Conservation (phyloP, 805 yeast species). For the Sugiyamaella qingdaonensis region DNA sequence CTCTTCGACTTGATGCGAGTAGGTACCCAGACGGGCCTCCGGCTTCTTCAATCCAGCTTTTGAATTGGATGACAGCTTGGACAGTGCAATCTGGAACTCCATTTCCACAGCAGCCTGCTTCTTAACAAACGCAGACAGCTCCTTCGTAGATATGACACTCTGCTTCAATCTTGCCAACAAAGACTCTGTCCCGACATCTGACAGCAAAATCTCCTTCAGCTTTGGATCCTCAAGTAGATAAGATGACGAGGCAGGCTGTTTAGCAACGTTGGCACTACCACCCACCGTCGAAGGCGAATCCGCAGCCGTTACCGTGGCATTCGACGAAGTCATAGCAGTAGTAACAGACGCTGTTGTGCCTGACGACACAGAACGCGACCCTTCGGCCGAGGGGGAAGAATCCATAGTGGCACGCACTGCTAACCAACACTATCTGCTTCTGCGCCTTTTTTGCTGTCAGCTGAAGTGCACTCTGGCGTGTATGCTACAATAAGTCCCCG, state of each 20-base stretch:
- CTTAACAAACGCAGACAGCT: slow-evolving; percentile 71
- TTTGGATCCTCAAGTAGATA: slow-evolving; percentile 34
- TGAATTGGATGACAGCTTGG: slow-evolving; percentile 61
- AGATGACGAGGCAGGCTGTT: slow-evolving; percentile 1
- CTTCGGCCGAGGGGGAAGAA: neutral
- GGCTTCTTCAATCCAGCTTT: slow-evolving; percentile 46
- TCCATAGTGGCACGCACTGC: neutral
- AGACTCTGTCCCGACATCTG: slow-evolving; percentile 61
- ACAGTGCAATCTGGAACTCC: slow-evolving; percentile 68
- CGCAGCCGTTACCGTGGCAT: neutral
- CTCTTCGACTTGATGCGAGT: slow-evolving; percentile 60
- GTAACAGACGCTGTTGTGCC: neutral
- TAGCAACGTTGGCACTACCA: neutral
- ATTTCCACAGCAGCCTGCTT: slow-evolving; percentile 75
- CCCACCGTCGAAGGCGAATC: neutral
- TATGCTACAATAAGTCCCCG: too few relatives aligned
- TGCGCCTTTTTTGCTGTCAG: too few relatives aligned
- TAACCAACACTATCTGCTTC: neutral
- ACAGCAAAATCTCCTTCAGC: slow-evolving; percentile 32
- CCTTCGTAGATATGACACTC: slow-evolving; percentile 77
- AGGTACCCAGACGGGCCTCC: slow-evolving; percentile 57
- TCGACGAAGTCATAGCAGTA: neutral
- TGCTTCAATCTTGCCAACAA: slow-evolving; percentile 72
- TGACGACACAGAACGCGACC: neutral
- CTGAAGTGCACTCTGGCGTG: too few relatives aligned